Conservation (phyloP, 257 asterid species). For the Solanum gracilifrons region DNA sequence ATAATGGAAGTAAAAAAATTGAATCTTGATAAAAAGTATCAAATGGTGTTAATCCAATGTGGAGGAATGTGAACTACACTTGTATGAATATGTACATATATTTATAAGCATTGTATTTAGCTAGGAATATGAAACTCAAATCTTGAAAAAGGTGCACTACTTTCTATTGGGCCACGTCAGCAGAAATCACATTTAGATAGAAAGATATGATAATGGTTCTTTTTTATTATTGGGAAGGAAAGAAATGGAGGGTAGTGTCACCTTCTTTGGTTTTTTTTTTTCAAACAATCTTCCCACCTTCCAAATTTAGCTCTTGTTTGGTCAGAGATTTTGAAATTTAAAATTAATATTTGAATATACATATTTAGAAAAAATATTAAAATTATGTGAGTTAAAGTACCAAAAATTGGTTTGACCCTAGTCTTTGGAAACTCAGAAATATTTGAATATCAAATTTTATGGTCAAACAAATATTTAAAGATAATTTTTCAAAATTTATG, state of each 20-base stretch:
- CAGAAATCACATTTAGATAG: constrained; percentile 49
- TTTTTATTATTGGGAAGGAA: background rate
- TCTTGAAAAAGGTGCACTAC: background rate
- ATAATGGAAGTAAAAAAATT: background rate
- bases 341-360: no score
- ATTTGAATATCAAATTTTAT: background rate
- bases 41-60: background rate
- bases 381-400: background rate
- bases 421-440: no score
- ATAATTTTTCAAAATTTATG: no score
- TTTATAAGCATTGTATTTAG: background rate
- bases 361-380: no score
- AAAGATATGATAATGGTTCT: constrained; percentile 24
- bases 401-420: no score
- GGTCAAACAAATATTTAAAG: no score
- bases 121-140: background rate
- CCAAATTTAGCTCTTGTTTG: rapidly evolving
- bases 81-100: background rate
- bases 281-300: background rate
- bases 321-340: no score
- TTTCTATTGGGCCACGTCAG: constrained; percentile 47
- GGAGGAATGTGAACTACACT: background rate
- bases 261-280: background rate
- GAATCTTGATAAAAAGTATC: background rate
- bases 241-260: background rate